Percentiles rank a stretch among this genome's conserved stretches.
Evolutionary conservation across 306 rosid species (phyloP).

Genomic region (Notholithocarpus densiflorus): DNA sequence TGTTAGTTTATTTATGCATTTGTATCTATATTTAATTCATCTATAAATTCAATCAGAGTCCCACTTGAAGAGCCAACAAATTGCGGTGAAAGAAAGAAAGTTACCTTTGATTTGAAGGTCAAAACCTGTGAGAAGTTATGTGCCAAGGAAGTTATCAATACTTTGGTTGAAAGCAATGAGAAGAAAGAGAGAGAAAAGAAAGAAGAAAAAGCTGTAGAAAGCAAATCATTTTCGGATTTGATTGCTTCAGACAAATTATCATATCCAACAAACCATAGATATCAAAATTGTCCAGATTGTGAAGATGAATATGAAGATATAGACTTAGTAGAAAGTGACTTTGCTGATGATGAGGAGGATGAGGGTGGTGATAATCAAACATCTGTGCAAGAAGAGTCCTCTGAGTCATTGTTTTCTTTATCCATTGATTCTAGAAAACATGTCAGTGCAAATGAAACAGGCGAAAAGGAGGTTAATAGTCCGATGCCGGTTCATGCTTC

Average conservation of each 20-base stretch:
- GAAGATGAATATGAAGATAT: neutral
- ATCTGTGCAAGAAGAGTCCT: conserved; percentile 24
- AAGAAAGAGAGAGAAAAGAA: conserved; percentile 16
- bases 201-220: conserved; percentile 14
- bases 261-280: conserved; percentile 7
- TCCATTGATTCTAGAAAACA: conserved; percentile 35
- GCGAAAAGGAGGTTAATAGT: conserved; percentile 40
- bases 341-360: neutral
- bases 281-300: conserved; percentile 21
- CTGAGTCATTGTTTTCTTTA: conserved; percentile 47
- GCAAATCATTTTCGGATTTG: conserved; percentile 1
- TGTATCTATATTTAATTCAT: neutral
- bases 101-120: conserved; percentile 21
- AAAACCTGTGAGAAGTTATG: conserved; percentile 14
- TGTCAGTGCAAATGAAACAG: conserved; percentile 4
- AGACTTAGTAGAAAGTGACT: no score
- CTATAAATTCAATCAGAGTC: conserved; percentile 30
- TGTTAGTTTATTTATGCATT: no score
- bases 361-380: neutral
- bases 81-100: conserved; percentile 17
- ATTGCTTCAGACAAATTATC: neutral
- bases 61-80: conserved; percentile 29
- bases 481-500: conserved; percentile 4
- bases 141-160: conserved; percentile 13
- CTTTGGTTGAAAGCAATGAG: conserved; percentile 19